Evolutionary conservation across 2,329 filamentous ascomycete species (phyloP).

Genomic region (Cladophialophora yegresii): DNA sequence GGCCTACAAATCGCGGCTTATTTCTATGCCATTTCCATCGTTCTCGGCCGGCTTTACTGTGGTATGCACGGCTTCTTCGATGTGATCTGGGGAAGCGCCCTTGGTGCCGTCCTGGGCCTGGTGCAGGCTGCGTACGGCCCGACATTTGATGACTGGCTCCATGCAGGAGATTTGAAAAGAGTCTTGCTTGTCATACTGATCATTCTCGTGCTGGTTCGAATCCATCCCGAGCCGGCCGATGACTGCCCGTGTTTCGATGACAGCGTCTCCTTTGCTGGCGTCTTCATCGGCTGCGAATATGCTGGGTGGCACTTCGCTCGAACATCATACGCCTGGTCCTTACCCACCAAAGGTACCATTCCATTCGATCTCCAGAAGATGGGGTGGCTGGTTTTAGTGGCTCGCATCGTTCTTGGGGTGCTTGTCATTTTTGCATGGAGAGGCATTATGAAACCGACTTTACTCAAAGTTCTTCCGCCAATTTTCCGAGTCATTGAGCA

Average conservation of each 20-base stretch:
- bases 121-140: conserved; percentile 59
- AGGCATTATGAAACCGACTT: conserved; percentile 79
- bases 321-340: conserved; percentile 54
- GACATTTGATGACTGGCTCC: conserved; percentile 69
- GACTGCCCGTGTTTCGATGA: conserved; percentile 98
- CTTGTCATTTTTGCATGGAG: conserved; percentile 85
- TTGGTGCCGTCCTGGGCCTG: conserved; percentile 68
- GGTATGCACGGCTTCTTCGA: conserved; percentile 98
- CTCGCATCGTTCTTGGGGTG: conserved; percentile 77
- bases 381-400: conserved; percentile 63
- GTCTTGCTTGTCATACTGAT: conserved; percentile 65
- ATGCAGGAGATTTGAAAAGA: conserved; percentile 63
- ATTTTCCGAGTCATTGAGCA: conserved; percentile 84
- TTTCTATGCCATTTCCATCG: conserved; percentile 84
- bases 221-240: conserved; percentile 94
- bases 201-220: conserved; percentile 75
- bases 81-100: conserved; percentile 74
- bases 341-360: conserved; percentile 60
- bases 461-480: conserved; percentile 77
- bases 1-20: conserved; percentile 71
- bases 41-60: conserved; percentile 89
- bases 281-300: conserved; percentile 79
- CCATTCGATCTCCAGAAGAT: conserved; percentile 68
- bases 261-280: conserved; percentile 87
- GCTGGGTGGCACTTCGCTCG: conserved; percentile 80